Evolutionary conservation across 441 rosid genomes (phyloP), one percentile per base, ranked within the genome.

Genomic region (Rhodomyrtus psidioides): DNA sequence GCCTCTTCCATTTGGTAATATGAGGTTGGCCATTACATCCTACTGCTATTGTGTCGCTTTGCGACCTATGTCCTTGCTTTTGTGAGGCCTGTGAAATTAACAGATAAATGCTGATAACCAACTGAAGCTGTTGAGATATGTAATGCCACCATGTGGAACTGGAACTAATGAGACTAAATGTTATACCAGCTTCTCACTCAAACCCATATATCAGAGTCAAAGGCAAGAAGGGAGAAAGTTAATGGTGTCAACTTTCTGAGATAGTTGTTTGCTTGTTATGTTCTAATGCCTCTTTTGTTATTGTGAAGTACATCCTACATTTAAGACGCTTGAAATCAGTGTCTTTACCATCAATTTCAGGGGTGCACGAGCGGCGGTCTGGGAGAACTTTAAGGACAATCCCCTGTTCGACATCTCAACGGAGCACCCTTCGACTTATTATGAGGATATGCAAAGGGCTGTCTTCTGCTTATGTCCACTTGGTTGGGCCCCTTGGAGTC

Each of bases 401-500:
- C 93, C 95, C 19, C 90, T 94, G 16, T 94, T 94, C 15, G 97
- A 94, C 92, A 93, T 94, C 55, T 94, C 97, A 16, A 94, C 97
- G 34, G 97, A 94, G 88, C 97, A 94, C 89, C 97, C 97, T 19
- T 90, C 94, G 26, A 94, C 95, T 39, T 94, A 94, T 88, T 94
- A 93, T 1, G 95, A 94, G 86, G 97, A 94, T 92, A 94, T 93
- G 97, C 97, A 94, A 76, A 91, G 97, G 84, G 97, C 95, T 46
- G 88, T 94, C 83, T 94, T 94, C 86, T 94, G 97, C 84, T 89
- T 94, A 87, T 94, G 97, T 88, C 97, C 97, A 5, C 94, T 94
- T 26, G 97, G 97, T 51, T 94, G 97, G 97, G 97, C 97, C 7
- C 97, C 97, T 13, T 94, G 97, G 97, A 94, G 97, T 88, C 95